phyloP scores from a whole-genome alignment of 2,329 filamentous ascomycete species.

The Botrytis tulipae region DNA sequence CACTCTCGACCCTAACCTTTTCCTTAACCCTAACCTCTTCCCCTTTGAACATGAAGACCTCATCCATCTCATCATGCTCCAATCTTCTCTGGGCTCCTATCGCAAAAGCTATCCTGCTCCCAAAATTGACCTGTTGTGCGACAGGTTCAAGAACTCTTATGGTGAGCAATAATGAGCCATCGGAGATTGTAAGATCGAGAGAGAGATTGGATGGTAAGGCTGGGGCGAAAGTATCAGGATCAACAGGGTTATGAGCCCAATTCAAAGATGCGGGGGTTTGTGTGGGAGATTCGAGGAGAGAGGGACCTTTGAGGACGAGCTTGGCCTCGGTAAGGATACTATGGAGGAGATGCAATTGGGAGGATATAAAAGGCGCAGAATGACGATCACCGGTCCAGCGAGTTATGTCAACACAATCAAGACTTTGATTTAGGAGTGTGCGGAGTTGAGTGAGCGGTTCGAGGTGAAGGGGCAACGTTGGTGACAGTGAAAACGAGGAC shows the following conservation, averaged over 20 bases:
- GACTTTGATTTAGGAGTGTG: constrained; percentile 74
- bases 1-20: constrained; percentile 78
- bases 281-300: constrained; percentile 28
- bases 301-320: constrained; percentile 56
- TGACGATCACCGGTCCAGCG: constrained; percentile 67
- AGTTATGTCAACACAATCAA: constrained; percentile 79
- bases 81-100: constrained; percentile 63
- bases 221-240: constrained; percentile 54
- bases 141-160: constrained; percentile 69
- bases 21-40: constrained; percentile 82
- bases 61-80: constrained; percentile 78
- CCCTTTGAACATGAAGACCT: constrained; percentile 63
- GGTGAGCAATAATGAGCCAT: constrained; percentile 67
- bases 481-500: constrained; percentile 37
- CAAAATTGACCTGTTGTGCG: constrained; percentile 56
- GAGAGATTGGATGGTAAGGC: constrained; percentile 67
- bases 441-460: constrained; percentile 69
- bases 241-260: constrained; percentile 37
- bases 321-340: constrained; percentile 53
- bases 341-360: constrained; percentile 55
- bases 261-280: constrained; percentile 26
- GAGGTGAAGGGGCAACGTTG: constrained; percentile 54
- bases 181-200: constrained; percentile 68
- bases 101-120: constrained; percentile 67
- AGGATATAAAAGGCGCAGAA: constrained; percentile 51